Conservation (phyloP, 2,329 filamentous ascomycete genomes). For the Pseudogymnoascus sp. region DNA sequence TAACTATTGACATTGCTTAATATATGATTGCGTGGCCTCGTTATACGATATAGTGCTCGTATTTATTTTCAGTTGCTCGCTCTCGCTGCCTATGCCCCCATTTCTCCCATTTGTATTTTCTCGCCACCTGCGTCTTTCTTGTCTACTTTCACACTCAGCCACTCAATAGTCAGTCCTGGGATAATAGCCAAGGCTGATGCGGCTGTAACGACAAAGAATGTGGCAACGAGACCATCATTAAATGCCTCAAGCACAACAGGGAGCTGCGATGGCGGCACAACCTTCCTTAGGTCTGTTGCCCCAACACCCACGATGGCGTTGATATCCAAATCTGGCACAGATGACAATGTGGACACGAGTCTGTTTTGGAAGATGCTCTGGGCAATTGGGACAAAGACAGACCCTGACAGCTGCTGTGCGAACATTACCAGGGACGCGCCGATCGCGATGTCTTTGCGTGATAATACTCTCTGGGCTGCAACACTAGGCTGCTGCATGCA, state of each 20-base stretch:
- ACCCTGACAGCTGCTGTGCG: constrained; percentile 57
- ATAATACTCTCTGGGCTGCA: constrained; percentile 42
- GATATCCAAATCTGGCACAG: constrained; percentile 27
- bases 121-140: background rate
- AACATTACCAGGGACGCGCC: constrained; percentile 48
- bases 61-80: background rate
- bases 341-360: constrained; percentile 21
- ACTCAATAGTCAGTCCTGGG: background rate
- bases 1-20: background rate
- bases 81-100: background rate
- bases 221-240: background rate
- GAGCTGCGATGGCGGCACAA: constrained; percentile 13
- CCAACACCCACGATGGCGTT: constrained; percentile 34
- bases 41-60: background rate
- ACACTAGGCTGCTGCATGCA: constrained; percentile 21
- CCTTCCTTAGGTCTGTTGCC: constrained; percentile 32
- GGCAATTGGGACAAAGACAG: constrained; percentile 55
- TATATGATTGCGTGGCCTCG: background rate
- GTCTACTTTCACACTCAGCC: background rate
- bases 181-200: background rate
- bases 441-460: constrained; percentile 41
- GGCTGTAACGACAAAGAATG: background rate
- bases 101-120: background rate
- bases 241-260: background rate
- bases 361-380: constrained; percentile 52